Evolutionary conservation across 306 rosid species (phyloP), one percentile per base, ranked within the genome.

Genomic region (Betula pendula): DNA sequence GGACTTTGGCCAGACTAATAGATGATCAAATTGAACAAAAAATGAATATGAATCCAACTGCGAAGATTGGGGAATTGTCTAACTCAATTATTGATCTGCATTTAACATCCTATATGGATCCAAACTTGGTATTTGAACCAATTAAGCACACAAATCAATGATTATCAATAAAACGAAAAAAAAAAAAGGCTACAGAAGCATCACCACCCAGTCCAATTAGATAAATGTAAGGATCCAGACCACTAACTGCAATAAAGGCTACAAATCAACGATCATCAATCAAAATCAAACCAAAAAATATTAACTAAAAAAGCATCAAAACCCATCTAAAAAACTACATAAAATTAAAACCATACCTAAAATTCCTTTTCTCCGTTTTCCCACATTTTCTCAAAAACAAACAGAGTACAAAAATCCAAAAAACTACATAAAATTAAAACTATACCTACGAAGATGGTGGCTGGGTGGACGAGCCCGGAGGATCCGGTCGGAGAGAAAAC

Each of bases 91-190:
- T 62, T 62, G 68, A 62, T 16, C 22, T 7, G 43, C 43, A 62
- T 2, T 62, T 62, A 38, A 12, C 44, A 31, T 8, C 44, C 24
- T 27, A 25, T 13, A 58, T 25, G 35, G 16, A 58, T 22, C 65
- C 24, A 58, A 58, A 25, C 5, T 58, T 12, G 35, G 65, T 24
- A 12, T 29, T 60, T 29, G 31, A 14, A 35, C 17, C 12, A 53
- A 51, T 66, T 68, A 29, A 67, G 53, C 78, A 67, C 43, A 33
- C 24, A 63, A 51, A 73, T 53, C 27, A 68, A 38, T 31, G 33
- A 74, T 55, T 68, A 58, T 68, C 71, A 48, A 65, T 38, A 3
- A 38, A 22, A 56, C 9, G 33, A 16, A 11, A 9, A 38, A 56
- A 65, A n/a, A 2, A 59, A 59, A 25, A 65, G n/a, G 15, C 20